Conservation (phyloP, 345 rosid genomes). For the Syzygium oleosum region DNA sequence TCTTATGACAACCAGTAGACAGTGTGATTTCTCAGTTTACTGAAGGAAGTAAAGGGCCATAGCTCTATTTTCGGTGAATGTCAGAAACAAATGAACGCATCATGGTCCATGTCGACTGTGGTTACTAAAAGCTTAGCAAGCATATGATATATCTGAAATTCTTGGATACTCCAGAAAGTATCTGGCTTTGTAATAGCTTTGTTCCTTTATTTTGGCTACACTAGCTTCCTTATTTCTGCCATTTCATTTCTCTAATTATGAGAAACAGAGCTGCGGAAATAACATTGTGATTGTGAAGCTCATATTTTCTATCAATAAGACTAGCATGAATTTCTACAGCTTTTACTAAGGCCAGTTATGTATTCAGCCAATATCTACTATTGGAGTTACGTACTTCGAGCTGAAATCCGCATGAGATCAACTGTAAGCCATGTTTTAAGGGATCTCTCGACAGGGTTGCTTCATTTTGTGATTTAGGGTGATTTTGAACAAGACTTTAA, state of each 20-base stretch:
- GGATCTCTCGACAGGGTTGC: neutral
- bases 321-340: neutral
- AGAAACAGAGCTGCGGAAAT: neutral
- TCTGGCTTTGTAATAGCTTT: neutral
- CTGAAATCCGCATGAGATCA: neutral
- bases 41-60: neutral
- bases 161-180: neutral
- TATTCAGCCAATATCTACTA: neutral
- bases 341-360: neutral
- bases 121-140: neutral
- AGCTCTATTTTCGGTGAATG: neutral
- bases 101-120: neutral
- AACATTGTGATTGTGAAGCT: neutral
- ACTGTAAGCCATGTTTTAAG: neutral
- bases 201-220: neutral
- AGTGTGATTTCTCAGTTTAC: neutral
- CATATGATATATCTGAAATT: neutral
- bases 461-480: neutral
- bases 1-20: neutral
- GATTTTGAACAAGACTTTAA: neutral
- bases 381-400: neutral
- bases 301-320: neutral
- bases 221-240: neutral
- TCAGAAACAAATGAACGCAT: neutral
- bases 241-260: neutral